Percentiles rank a stretch among this genome's conserved stretches.
Conservation (phyloP, 1,139 yeast genomes). For the Debaryomycetaceae sp. region DNA sequence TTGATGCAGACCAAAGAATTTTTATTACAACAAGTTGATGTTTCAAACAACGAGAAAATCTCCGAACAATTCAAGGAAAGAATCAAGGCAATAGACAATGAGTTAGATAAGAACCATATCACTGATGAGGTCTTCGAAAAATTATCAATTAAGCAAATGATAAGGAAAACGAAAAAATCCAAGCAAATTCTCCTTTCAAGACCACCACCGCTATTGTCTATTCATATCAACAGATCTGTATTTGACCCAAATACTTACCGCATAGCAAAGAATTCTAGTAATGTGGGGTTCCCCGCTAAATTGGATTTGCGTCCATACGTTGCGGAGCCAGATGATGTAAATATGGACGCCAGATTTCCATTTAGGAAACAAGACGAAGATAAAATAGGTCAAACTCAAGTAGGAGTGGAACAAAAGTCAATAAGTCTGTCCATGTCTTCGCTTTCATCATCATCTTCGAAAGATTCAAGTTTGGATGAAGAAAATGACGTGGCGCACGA, state of each 20-base stretch:
- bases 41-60: conserved; percentile 35
- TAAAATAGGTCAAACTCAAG: conserved; percentile 2
- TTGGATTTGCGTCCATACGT: conserved; percentile 68
- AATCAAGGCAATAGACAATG: conserved; percentile 52
- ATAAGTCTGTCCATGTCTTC: conserved; percentile 2
- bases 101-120: conserved; percentile 62
- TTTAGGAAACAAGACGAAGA: conserved; percentile 59
- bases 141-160: conserved; percentile 71
- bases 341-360: conserved; percentile 74
- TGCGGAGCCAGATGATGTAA: conserved; percentile 66
- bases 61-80: conserved; percentile 47
- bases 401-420: conserved; percentile 8
- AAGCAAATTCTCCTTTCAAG: conserved; percentile 77
- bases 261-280: conserved; percentile 79
- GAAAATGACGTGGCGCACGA: conserved; percentile 11
- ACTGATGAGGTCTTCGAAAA: conserved; percentile 76
- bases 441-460: conserved; percentile 1
- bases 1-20: conserved; percentile 57
- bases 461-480: conserved; percentile 5
- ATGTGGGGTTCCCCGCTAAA: conserved; percentile 68
- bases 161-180: conserved; percentile 72
- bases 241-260: conserved; percentile 83
- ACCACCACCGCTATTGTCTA: conserved; percentile 80
- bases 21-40: conserved; percentile 39
- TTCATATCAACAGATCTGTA: conserved; percentile 88